Base-by-base conservation (phyloP, 2,329 filamentous ascomycete species). In the Chaetothyriales sp. region DNA sequence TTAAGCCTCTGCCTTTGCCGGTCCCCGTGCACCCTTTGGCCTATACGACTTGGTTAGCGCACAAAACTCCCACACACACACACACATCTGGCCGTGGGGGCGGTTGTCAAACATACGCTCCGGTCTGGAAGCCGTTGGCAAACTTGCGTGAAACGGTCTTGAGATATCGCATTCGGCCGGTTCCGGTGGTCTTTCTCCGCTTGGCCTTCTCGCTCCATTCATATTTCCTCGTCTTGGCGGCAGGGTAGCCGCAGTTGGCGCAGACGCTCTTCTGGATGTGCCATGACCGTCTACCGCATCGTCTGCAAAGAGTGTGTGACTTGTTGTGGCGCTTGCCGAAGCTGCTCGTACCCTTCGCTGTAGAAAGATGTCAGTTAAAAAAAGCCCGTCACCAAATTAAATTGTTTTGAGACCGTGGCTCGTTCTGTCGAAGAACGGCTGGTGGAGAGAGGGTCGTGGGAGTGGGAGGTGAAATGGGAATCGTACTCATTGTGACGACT, bases 181-280 rank as follows among this genome's bases (percentile, higher is more conserved):
- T 90, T 67, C 92, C 92, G 71, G 86, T 90, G 69, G 90, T 95
- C 89, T 95, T 96, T 84, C 92, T 93, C 74, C 92, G 81, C 87
- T 96, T 96, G 67, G 89, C 90, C 86, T 98, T 98, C 82, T 96
- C 90, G 73, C 86, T 81, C 92, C 92, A 98, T 86, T 98, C 95
- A 84, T 83, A 98, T 83, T 95, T 93, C 73, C 92, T 83, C 74
- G 79, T 89, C 83, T 94, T 95, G 73, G 92, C 92, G 70, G 88
- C 77, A 70, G 92, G 92, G 78, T 95, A 98, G 72, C 89, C 92
- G 80, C 92, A 98, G 68, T 79, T 80, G 65, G 90, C 73, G 79
- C 92, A 98, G 70, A 88, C 93, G 76, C 95, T 84, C 86, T 98
- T 98, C 80, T 98, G 92, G 77, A 96, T 83, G 84, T 98, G 92